Evolutionary conservation across 371 early-diverging fungal species (phyloP), one percentile per base, ranked within the genome.

Genomic region (Rhizomucor miehei): DNA sequence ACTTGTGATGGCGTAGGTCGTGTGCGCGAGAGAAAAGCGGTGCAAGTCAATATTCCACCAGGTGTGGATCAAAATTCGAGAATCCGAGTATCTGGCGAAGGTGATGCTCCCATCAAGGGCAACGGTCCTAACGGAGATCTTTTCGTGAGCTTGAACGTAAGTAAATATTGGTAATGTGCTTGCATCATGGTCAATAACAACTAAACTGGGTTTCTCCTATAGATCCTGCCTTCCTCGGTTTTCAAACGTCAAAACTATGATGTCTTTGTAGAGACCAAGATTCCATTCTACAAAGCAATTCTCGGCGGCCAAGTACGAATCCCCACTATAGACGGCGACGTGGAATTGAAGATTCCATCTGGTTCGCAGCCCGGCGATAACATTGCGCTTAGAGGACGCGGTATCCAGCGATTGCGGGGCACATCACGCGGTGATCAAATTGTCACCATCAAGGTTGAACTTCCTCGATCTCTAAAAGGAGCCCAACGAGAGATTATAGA

Each of bases 241-340:
- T 96, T 95, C 77, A 80, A 77, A 44, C 80, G 97, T 39, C 87
- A 88, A 59, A 90, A 90, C 14, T 60, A 81, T 19, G 89, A 94
- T 59, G 77, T 95, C 17, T 83, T 84, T 58, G 75, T 86, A 14
- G 78, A 87, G 47, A 84, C 87, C 10, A 63, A 69, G 4, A 71
- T 97, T 19, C 95, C 97, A 12, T 82, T 97, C 59, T 79, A 86
- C 19, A 89, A 81, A 2, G 95, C 95, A 3, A 68, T 93, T 1
- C 70, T 97, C 34, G 97, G 97, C 38, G 97, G 97, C 47, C 75
- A 71, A 5, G 67, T 95, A 17, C 80, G 84, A 5, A 83, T 97
- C 37, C 95, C 94, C 3, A 95, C 96, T 8, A 77, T 95, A 10
- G 92, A 92, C 62, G 96, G 97, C 40, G 91, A 94, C 57, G 93